Evolutionary conservation across 2,329 filamentous ascomycete species (phyloP), one percentile per base, ranked within the genome.

Genomic region (Alternaria angustiovoidea): DNA sequence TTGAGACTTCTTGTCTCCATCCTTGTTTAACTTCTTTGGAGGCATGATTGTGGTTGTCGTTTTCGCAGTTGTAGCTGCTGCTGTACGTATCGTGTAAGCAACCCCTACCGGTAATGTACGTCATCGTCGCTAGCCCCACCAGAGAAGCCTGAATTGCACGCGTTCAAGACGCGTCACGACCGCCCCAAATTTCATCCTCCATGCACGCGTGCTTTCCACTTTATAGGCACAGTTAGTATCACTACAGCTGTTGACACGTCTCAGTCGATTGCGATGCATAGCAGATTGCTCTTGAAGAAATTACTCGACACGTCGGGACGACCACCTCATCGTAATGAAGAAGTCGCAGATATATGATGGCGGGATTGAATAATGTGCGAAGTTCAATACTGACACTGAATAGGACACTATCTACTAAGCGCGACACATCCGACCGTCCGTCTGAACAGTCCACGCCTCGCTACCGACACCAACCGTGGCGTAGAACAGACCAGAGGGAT

Each of bases 401-500:
- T 22, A 51, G 22, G 14, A 41, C 39, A n/a, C 34, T 41, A 47
- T 36, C 16, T 24, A 48, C 6, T 26, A 18, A 26, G 65, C 44
- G 1, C 62, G 59, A 32, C 66, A 68, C 62, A 65, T 62, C 4
- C 62, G 57, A 9, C 66, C 66, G 18, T 68, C 69, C 44, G 30
- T 26, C 22, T 24, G 28, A 16, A 59, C 51, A 18, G 38, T 59
- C 69, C 72, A 76, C 5, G 58, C 62, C 54, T 75, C 72, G 48
- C 71, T 74, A 7, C 72, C 72, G 4, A 76, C 73, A 6, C 62
- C 68, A 8, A 69, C 69, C 2, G 65, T 68, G 2, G 63, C 71
- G 44, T 72, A 76, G 53, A 77, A 77, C 16, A 77, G 30, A 36
- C 53, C 53, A 11, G 62, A 64, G 3, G 73, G 70, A 66, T 77